Base-by-base conservation (phyloP, 163 green algal genomes). In the Scenedesmus sp. region DNA sequence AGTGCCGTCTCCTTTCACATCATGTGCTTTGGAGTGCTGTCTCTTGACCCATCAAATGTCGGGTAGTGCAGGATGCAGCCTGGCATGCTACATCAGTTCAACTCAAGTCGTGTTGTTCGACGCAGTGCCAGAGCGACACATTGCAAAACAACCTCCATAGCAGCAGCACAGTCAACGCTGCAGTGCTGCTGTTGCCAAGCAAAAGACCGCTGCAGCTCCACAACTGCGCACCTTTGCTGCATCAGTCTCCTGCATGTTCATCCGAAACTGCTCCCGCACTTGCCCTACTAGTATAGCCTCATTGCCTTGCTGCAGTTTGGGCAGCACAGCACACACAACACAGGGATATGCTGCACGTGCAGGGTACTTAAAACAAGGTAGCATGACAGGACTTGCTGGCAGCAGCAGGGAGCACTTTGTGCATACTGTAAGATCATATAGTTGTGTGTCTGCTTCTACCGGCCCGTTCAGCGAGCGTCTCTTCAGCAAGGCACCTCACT, bases 161-260 rank as follows among this genome's bases (percentile, higher is more conserved):
- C 65, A 40, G 65, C 7, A n/a, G 22, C 20, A 70, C 1, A 9
- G 10, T 2, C 56, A 70, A 70, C 0, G 30, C 65, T 76, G 30
- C 3, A 20, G 9, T 4, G 18, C 3, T 40, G 65, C 30, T 30
- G 2, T 15, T 40, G 65, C 30, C 6, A 6, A 76, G 5, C 30
- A 10, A 40, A 7, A 40, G 7, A 26, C 16, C 30, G 9, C 33
- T 12, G 0, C 22, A 9, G 16, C n/a, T 70, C 20, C 30, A 3
- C 22, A 33, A 13, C 51, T 0, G 24, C 56, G 0, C 79, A 94
- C 93, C 86, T 94, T 95, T 35, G 90, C 91, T 30, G 94, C 93
- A 72, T 96, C 93, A 40, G 93, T 82, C 46, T 96, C 94, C 12
- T 91, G 51, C 87, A 94, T 94, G 90, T 96, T 95, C 10, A 92